Percentiles rank a stretch among this genome's conserved stretches.
Conservation (phyloP, 2,329 filamentous ascomycete species). For the Gremmenia infestans region DNA sequence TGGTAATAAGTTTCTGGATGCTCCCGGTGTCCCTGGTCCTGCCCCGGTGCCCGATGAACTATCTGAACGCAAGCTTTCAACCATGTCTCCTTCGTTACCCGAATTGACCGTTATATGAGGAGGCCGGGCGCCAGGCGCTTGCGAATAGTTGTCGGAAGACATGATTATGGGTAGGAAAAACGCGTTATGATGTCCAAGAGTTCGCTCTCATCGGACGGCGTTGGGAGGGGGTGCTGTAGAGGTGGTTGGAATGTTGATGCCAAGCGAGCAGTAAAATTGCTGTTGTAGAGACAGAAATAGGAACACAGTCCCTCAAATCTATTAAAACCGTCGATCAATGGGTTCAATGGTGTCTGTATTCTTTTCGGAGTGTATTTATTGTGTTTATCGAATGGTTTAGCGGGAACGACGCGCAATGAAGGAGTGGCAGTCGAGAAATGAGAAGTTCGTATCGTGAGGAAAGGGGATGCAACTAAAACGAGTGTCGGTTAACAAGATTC, state of each 20-base stretch:
- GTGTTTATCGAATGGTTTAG: not conserved
- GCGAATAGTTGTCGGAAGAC: constrained; percentile 9
- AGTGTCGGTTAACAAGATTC: not conserved
- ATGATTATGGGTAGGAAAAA: constrained; percentile 8
- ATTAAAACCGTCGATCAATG: not conserved
- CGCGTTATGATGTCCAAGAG: constrained; percentile 9
- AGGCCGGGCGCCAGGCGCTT: constrained; percentile 27
- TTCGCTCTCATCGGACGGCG: constrained; percentile 12
- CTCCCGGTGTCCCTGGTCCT: constrained; percentile 19
- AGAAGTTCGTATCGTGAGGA: not conserved
- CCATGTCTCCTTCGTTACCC: constrained; percentile 44
- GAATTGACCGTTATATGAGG: constrained; percentile 63
- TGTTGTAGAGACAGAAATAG: constrained; percentile 7
- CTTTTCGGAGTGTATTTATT: not conserved
- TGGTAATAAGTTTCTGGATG: constrained; percentile 30
- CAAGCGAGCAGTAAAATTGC: not conserved
- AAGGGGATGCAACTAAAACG: not conserved
- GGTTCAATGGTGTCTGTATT: not conserved
- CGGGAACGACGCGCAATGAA: not conserved
- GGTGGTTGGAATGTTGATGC: not conserved
- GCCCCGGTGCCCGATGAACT: constrained; percentile 27
- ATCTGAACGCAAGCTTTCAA: constrained; percentile 33
- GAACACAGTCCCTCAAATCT: not conserved
- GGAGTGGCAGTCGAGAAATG: not conserved
- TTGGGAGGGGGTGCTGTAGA: not conserved